Evolutionary conservation across 2,329 filamentous ascomycete species (phyloP).

Genomic region (Alternaria tenuissima): DNA sequence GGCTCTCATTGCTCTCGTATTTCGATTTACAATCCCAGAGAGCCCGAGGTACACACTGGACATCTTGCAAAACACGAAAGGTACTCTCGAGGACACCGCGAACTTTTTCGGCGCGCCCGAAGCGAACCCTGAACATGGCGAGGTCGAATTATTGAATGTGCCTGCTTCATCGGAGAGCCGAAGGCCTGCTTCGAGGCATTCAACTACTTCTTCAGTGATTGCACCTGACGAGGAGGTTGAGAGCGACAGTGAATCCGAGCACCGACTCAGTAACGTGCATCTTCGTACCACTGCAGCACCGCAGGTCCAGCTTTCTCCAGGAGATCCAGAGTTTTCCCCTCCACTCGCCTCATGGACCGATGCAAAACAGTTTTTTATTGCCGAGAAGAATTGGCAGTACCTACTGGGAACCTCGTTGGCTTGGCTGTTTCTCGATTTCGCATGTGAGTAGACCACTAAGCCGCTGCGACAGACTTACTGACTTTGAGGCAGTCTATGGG

Average conservation of each 20-base stretch:
- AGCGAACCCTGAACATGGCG: conserved; percentile 33
- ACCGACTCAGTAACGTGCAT: conserved; percentile 18
- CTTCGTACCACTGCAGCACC: conserved; percentile 7
- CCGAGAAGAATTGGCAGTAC: conserved; percentile 49
- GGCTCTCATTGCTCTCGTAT: conserved; percentile 38
- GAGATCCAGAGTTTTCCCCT: conserved; percentile 58
- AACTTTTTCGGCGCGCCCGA: conserved; percentile 42
- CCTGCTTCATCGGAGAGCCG: conserved; percentile 7
- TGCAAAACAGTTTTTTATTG: conserved; percentile 45
- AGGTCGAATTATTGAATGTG: conserved; percentile 39
- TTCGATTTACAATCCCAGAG: conserved; percentile 54
- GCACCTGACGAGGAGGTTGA: conserved; percentile 37
- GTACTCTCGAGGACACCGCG: conserved; percentile 45
- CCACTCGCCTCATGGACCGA: conserved; percentile 44
- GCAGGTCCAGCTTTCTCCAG: conserved; percentile 26
- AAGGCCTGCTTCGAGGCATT: conserved; percentile 19
- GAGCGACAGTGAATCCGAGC: conserved; percentile 37
- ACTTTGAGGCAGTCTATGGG: conserved; percentile 36
- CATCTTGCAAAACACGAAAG: conserved; percentile 46
- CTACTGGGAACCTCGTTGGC: conserved; percentile 48
- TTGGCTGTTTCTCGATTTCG: conserved; percentile 50
- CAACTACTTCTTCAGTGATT: conserved; percentile 37
- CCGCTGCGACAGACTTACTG: background rate
- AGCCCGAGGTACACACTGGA: conserved; percentile 52
- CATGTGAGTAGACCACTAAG: conserved; percentile 26